Evolutionary conservation across 139 green algal genomes (phyloP).

Genomic region (Chlorella vulgaris): DNA sequence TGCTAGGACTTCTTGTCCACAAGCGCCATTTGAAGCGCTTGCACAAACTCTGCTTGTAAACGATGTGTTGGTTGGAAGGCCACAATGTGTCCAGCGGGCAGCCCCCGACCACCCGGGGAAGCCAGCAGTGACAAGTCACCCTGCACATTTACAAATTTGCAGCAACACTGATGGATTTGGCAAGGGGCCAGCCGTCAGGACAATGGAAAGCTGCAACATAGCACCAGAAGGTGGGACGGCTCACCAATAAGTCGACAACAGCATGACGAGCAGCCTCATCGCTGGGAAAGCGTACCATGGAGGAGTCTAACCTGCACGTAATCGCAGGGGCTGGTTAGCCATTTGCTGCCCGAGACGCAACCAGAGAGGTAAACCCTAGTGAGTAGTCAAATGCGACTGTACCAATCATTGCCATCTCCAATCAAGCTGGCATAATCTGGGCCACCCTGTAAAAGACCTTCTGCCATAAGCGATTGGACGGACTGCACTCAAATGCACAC

Average conservation of each 20-base stretch:
- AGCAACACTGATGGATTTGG: neutral
- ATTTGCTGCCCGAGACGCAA: neutral
- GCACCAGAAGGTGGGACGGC: neutral
- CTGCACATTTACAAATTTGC: constrained; percentile 14
- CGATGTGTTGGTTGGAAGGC: constrained; percentile 64
- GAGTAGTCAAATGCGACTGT: neutral
- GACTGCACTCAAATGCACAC: neutral
- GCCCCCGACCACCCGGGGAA: constrained; percentile 51
- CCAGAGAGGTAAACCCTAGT: neutral
- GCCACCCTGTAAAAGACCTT: constrained; percentile 63
- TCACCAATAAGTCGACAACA: constrained; percentile 66
- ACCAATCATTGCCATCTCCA: neutral
- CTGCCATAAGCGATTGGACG: constrained; percentile 32
- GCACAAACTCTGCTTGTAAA: constrained; percentile 9
- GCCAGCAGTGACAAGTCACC: constrained; percentile 75
- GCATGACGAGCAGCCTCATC: constrained; percentile 80
- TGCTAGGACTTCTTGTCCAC: neutral
- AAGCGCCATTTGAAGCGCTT: neutral
- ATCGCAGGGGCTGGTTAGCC: neutral
- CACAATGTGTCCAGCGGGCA: constrained; percentile 77
- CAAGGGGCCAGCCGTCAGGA: neutral
- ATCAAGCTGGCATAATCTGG: constrained; percentile 36
- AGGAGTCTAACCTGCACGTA: constrained; percentile 7
- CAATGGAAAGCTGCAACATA: neutral
- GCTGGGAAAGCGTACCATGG: constrained; percentile 58